These are phyloP conservation scores for Ophiocordyceps robertsii DNA, from an alignment of 2,329 filamentous ascomycete genomes.

Conservation along the genomic window DNA sequence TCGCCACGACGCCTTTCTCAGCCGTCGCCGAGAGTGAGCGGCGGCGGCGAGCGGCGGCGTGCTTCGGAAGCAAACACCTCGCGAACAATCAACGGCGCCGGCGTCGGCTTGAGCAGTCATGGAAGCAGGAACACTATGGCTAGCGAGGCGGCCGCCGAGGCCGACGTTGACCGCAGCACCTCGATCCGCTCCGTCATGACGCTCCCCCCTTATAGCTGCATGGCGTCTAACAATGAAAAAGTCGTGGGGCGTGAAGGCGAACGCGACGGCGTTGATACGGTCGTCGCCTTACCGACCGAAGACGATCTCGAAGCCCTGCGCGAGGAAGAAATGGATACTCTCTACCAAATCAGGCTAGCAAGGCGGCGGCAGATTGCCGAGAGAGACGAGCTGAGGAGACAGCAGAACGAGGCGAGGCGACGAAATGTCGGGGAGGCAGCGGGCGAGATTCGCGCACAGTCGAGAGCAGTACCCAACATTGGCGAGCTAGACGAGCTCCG, in stretches of 20 bases:
- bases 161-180: constrained; percentile 61
- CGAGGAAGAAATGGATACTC: constrained; percentile 81
- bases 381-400: constrained; percentile 59
- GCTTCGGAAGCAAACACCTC: not conserved
- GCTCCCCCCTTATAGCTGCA: constrained; percentile 68
- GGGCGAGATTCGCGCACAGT: constrained; percentile 48
- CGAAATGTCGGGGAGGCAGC: constrained; percentile 58
- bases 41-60: not conserved
- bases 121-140: not conserved
- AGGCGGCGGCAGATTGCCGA: constrained; percentile 64
- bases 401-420: constrained; percentile 57
- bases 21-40: not conserved
- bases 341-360: constrained; percentile 78
- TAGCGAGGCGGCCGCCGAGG: constrained; percentile 9
- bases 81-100: not conserved
- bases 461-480: constrained; percentile 30
- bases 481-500: constrained; percentile 48
- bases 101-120: not conserved
- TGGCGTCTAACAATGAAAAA: constrained; percentile 61
- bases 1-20: constrained; percentile 11
- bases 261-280: constrained; percentile 78
- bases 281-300: constrained; percentile 69
- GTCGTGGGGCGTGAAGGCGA: constrained; percentile 84
- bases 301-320: constrained; percentile 68
- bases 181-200: constrained; percentile 92